Percentiles rank a stretch among this genome's conserved stretches.
These are phyloP conservation scores for Scheffersomyces coipomensis DNA, from an alignment of 805 yeast species.

Conservation along the genomic window DNA sequence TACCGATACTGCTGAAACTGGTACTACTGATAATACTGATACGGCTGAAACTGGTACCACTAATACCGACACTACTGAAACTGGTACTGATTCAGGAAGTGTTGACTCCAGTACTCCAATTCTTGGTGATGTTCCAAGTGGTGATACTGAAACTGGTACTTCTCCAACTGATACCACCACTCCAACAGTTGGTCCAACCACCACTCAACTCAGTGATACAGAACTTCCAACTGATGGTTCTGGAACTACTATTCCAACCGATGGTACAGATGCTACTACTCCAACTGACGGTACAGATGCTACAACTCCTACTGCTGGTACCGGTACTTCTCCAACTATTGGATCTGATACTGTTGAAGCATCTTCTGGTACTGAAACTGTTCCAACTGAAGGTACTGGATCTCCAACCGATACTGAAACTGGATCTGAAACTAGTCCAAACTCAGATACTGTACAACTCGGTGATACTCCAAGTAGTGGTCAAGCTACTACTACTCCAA, in stretches of 20 bases:
- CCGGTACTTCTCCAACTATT: not conserved
- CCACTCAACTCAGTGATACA: not conserved
- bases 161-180: not conserved
- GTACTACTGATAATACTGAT: not conserved
- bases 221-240: not conserved
- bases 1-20: not conserved
- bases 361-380: conserved; percentile 1
- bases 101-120: not conserved
- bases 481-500: not conserved
- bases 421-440: not conserved
- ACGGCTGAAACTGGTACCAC: not conserved
- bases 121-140: too few relatives aligned
- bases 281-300: conserved; percentile 1
- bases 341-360: conserved; percentile 3
- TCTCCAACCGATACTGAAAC: not conserved
- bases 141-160: not conserved
- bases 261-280: not conserved
- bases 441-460: not conserved
- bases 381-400: not conserved
- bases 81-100: too few relatives aligned
- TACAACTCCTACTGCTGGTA: not conserved
- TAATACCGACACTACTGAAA: too few relatives aligned
- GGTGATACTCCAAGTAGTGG: not conserved
- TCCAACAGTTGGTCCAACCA: conserved; percentile 1
- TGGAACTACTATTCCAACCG: conserved; percentile 1